Percentiles rank a stretch among this genome's conserved stretches.
Conservation (phyloP, 2,329 filamentous ascomycete species). For the Fonsecaea multimorphosa region DNA sequence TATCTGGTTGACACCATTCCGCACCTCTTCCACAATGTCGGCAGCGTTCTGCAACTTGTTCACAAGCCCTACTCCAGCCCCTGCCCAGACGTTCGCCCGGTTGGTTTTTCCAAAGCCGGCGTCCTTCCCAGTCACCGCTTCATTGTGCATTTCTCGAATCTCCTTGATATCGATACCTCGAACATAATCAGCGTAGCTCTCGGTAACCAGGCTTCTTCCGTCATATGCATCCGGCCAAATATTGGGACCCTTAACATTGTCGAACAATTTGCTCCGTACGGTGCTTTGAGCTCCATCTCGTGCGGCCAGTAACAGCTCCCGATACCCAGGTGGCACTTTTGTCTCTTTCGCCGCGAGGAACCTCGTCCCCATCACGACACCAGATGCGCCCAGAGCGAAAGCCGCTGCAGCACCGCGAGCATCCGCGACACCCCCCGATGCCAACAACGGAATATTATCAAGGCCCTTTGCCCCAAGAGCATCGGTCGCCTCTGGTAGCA, state of each 20-base stretch:
- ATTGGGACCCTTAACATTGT: slow-evolving; percentile 61
- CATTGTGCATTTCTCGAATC: slow-evolving; percentile 17
- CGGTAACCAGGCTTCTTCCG: slow-evolving; percentile 63
- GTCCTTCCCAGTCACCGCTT: slow-evolving; percentile 13
- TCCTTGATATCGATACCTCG: slow-evolving; percentile 26
- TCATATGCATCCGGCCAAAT: slow-evolving; percentile 65
- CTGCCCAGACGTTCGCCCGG: slow-evolving; percentile 28
- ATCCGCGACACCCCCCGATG: slow-evolving; percentile 61
- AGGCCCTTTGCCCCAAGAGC: slow-evolving; percentile 38
- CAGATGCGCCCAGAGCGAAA: slow-evolving; percentile 58
- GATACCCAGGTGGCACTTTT: slow-evolving; percentile 54
- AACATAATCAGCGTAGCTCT: slow-evolving; percentile 47
- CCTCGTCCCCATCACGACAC: slow-evolving; percentile 67
- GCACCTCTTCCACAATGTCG: slow-evolving; percentile 27
- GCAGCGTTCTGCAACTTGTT: slow-evolving; percentile 20
- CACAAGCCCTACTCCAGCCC: slow-evolving; percentile 27
- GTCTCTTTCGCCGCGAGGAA: slow-evolving; percentile 63
- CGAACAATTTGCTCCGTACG: slow-evolving; percentile 59
- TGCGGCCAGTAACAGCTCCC: slow-evolving; percentile 54
- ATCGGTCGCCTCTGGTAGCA: slow-evolving; percentile 59
- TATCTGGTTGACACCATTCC: slow-evolving; percentile 10
- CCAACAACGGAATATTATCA: slow-evolving; percentile 44
- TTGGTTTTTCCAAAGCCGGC: slow-evolving; percentile 16
- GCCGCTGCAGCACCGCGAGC: slow-evolving; percentile 58
- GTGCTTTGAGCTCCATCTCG: slow-evolving; percentile 59